Percentiles rank a stretch among this genome's conserved stretches.
Evolutionary conservation across 1,139 yeast species (phyloP).

Genomic region (Pneumocystis carinii): DNA sequence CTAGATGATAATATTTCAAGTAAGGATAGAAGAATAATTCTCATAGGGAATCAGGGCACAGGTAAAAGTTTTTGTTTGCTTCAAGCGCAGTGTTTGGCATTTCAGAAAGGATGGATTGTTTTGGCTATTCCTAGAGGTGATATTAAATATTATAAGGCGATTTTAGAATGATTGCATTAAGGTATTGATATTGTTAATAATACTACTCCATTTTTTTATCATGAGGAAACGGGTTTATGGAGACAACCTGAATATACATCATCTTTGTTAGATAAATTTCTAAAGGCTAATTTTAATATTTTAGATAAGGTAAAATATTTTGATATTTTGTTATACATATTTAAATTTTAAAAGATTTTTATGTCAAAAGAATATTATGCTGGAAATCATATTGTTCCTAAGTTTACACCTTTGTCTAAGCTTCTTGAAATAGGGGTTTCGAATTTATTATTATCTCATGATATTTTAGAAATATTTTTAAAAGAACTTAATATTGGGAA

Average conservation of each 20-base stretch:
- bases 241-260: conserved; percentile 10
- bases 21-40: conserved; percentile 5
- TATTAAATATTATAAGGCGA: neutral
- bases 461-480: conserved; percentile 7
- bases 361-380: conserved; percentile 2
- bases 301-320: neutral
- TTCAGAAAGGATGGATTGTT: conserved; percentile 9
- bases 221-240: conserved; percentile 5
- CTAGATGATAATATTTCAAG: conserved; percentile 4
- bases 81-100: conserved; percentile 11
- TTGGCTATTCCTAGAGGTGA: conserved; percentile 9
- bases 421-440: conserved; percentile 3
- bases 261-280: conserved; percentile 5
- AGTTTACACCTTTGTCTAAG: conserved; percentile 1
- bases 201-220: conserved; percentile 7
- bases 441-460: conserved; percentile 6
- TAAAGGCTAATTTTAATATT: conserved; percentile 8
- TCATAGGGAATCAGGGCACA: conserved; percentile 10
- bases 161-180: neutral
- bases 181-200: conserved; percentile 9
- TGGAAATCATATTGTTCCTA: conserved; percentile 3
- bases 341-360: neutral
- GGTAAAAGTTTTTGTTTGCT: conserved; percentile 11
- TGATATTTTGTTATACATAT: neutral
- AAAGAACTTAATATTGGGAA: conserved; percentile 3